phyloP scores from a whole-genome alignment of 306 rosid species.

The Acmispon strigosus region DNA sequence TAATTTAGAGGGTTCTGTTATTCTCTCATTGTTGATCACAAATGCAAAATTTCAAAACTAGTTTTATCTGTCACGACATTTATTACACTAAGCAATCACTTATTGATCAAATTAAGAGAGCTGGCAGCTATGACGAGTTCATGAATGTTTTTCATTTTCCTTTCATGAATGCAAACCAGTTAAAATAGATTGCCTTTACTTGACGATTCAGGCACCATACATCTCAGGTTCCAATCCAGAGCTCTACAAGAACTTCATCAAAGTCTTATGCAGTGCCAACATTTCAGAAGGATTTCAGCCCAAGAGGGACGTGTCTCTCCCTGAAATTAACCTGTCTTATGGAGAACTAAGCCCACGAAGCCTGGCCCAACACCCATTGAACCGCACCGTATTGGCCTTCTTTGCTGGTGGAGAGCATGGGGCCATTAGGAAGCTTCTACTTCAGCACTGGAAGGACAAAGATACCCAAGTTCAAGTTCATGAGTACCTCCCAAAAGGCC shows the following conservation, averaged over 20 bases:
- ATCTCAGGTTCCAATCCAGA: slow-evolving; percentile 35
- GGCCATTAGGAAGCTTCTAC: slow-evolving; percentile 24
- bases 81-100: too few relatives aligned
- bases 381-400: slow-evolving; percentile 43
- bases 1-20: too few relatives aligned
- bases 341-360: slow-evolving; percentile 33
- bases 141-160: too few relatives aligned
- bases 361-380: slow-evolving; percentile 22
- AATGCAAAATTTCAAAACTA: too few relatives aligned
- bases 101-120: too few relatives aligned
- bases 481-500: slow-evolving; percentile 36
- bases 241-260: slow-evolving; percentile 38
- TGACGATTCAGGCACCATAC: slow-evolving; percentile 42
- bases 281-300: slow-evolving; percentile 55
- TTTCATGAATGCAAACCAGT: too few relatives aligned
- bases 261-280: slow-evolving; percentile 61
- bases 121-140: too few relatives aligned
- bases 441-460: slow-evolving; percentile 50
- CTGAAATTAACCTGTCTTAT: slow-evolving; percentile 37
- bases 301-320: slow-evolving; percentile 43
- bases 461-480: slow-evolving; percentile 46
- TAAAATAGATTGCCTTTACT: neutral
- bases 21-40: too few relatives aligned
- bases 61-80: too few relatives aligned
- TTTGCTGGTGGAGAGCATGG: slow-evolving; percentile 56